Percentiles rank a stretch among this genome's conserved stretches.
phyloP scores from a whole-genome alignment of 345 rosid genomes.

The Conringia planisiliqua region DNA sequence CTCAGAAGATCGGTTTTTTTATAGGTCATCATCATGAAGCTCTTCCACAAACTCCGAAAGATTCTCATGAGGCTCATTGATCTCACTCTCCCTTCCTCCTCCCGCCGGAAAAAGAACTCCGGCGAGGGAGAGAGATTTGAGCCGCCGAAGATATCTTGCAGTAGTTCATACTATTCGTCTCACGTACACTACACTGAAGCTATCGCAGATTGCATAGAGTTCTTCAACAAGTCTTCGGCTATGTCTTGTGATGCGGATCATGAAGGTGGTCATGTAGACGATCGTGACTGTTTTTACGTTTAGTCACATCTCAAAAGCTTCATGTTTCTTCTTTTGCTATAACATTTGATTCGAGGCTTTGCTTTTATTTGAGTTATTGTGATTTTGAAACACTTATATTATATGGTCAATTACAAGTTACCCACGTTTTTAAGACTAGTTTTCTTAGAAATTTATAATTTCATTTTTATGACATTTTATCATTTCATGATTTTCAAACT shows the following conservation, averaged over 20 bases:
- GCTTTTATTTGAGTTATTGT: constrained; percentile 9
- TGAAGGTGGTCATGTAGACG: constrained; percentile 47
- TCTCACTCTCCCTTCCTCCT: constrained; percentile 46
- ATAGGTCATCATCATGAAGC: constrained; percentile 61
- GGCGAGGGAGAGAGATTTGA: constrained; percentile 45
- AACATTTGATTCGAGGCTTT: constrained; percentile 14
- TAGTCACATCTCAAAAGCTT: background rate
- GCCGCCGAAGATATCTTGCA: constrained; percentile 83
- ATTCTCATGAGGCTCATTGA: constrained; percentile 55
- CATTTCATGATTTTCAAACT: background rate
- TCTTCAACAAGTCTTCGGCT: constrained; percentile 79
- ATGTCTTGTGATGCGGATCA: constrained; percentile 51
- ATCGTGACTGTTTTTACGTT: constrained; percentile 42
- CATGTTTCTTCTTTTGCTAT: background rate
- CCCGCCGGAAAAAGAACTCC: constrained; percentile 5
- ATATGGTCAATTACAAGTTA: background rate
- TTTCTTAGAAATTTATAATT: background rate
- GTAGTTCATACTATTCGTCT: constrained; percentile 75
- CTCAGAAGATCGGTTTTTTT: background rate
- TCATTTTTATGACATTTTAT: background rate
- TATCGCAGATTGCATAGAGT: constrained; percentile 94
- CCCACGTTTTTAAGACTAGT: background rate
- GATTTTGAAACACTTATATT: constrained; percentile 1
- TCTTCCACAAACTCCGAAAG: constrained; percentile 64
- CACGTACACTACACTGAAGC: constrained; percentile 79